Evolutionary conservation across 305 asterid genomes (phyloP), one percentile per base, ranked within the genome.

Genomic region (Stenogyne calaminthoides): DNA sequence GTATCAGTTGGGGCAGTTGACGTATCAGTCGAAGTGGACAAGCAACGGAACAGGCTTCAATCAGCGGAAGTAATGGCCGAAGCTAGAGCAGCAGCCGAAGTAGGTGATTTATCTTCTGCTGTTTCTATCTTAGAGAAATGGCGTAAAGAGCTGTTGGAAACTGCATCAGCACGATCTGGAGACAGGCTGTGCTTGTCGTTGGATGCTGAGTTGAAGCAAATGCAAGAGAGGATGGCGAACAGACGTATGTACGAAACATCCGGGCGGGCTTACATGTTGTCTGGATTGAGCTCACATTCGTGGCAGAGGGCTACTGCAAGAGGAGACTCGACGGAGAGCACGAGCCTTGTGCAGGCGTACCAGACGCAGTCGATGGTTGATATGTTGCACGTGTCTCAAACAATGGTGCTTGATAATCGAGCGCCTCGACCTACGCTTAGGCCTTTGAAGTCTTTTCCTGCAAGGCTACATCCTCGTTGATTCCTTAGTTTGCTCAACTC

Each of bases 291-390:
- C 83, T 95, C 97, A 12, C 99, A 95, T 60, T 88, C 92, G 6
- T 88, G 93, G 96, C 99, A 92, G 85, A 89, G 97, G 79, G 97
- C 99, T 14, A 92, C 99, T 0, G 93, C 96, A 3, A 76, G 96
- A 6, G 97, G 99, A 5, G 93, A 94, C 78, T 94, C 97, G 22
- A 87, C 90, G 0, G 90, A 87, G 1, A 82, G 85, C 49, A 76
- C 88, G n/a, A 89, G 98, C 79, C 81, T 86, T 15, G 74, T 86
- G 14, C 93, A 85, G 56, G 88, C 90, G 20, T 95, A 95, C 78
- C 96, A 90, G 81, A 95, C 99, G 0, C 97, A 84, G 14, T 88
- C 97, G 0, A 95, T 95, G 99, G 89, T 85, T 5, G 96, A 95
- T 78, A 95, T 95, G 99, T 91, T 95, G 47, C 83, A 66, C 51